These are phyloP conservation scores for Hypseocharis bilobata DNA, from an alignment of 441 rosid genomes.

Conservation along the genomic window DNA sequence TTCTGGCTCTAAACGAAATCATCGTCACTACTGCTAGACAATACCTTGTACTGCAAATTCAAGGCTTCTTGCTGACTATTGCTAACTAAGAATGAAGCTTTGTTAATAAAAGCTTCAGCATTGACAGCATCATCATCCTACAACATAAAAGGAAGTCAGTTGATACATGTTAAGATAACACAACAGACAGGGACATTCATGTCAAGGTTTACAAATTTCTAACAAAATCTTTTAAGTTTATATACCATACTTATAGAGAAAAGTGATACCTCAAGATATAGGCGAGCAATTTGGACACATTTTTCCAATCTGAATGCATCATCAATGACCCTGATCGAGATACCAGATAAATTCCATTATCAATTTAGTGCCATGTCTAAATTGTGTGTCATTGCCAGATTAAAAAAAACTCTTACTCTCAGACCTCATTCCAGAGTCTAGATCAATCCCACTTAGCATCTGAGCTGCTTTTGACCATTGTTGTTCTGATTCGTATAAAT, in stretches of 20 bases:
- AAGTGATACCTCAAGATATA: conserved; percentile 74
- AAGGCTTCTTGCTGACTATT: conserved; percentile 84
- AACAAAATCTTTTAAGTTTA: not conserved
- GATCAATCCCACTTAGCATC: conserved; percentile 95
- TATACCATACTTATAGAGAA: conserved; percentile 3
- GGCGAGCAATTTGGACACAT: conserved; percentile 95
- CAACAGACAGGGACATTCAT: not conserved
- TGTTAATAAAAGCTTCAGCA: conserved; percentile 92
- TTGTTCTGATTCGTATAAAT: conserved; percentile 78
- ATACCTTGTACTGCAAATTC: conserved; percentile 84
- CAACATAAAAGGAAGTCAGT: conserved; percentile 18
- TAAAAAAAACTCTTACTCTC: conserved; percentile 19
- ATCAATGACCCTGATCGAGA: conserved; percentile 61
- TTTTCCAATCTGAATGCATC: conserved; percentile 77
- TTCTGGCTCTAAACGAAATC: conserved; percentile 5
- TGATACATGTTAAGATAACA: not conserved
- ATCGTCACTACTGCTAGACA: not conserved
- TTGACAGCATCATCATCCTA: conserved; percentile 96
- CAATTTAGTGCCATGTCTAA: conserved; percentile 5
- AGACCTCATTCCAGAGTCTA: conserved; percentile 95
- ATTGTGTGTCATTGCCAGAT: not conserved
- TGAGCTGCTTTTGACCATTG: conserved; percentile 97
- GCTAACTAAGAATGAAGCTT: conserved; percentile 97
- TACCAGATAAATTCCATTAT: conserved; percentile 14
- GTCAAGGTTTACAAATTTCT: not conserved